Base-by-base conservation (phyloP, 129 eudicot species). In the Ambrosia artemisiifolia region DNA sequence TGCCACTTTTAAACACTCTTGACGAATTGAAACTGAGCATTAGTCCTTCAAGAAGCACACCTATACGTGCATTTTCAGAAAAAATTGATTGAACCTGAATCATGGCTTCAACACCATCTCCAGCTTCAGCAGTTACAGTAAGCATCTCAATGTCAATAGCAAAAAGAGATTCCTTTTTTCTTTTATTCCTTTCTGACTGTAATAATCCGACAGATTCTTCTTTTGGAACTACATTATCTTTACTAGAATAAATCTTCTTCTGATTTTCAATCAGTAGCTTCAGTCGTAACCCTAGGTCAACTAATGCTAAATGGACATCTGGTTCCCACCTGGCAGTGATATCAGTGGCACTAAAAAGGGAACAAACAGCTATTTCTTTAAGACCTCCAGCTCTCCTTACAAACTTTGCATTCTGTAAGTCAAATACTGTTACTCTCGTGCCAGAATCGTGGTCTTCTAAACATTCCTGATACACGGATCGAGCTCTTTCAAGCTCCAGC, bases 1-100 rank as follows among this genome's bases (percentile, higher is more conserved):
- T 87, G 70, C 99, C 86, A 71, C 99, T 94, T 73, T 59, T 90
- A 16, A 94, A 81, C 51, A 94, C 77, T 62, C 88, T 88, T 59
- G 93, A 82, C 6, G 80, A 80, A 75, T 94, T 90, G 33, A 94
- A 81, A 72, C 87, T 82, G 73, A 94, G 86, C 63, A 84, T 73
- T 48, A 94, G 84, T 68, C 97, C 99, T 73, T 94, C 99, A 71
- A 94, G 83, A 69, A 94, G 96, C 69, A 94, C 93, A 64, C 99
- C 97, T 38, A 94, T 94, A 18, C 95, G 95, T 46, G 99, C 99
- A 86, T 94, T 88, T 84, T 94, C 99, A 38, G 97, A 94, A 84
- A 90, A 94, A 56, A 94, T 90, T 56, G 99, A 94, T 70, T 94
- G 96, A 66, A 90, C 89, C 83, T 88, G 92, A 72, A 90, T 68